Base-by-base conservation (phyloP, 2,329 filamentous ascomycete genomes). In the Sordariomycetes sp. region DNA sequence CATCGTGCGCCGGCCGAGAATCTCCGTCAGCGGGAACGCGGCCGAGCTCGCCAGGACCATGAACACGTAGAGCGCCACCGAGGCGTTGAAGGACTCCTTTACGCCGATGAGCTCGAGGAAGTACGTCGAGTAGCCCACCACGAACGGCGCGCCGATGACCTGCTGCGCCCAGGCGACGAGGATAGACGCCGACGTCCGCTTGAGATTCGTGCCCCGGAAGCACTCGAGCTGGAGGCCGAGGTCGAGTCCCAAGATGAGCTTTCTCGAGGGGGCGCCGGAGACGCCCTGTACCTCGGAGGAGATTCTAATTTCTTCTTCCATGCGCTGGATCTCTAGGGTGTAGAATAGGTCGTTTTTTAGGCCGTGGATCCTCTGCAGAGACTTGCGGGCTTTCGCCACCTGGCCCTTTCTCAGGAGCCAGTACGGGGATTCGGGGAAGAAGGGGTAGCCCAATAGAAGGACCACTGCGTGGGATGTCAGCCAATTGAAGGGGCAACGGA, bases 161-260 rank as follows among this genome's bases (percentile, higher is more conserved):
- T 76, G 74, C 61, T 76, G 74, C 24, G 68, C 74, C 11, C 68
- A 62, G n/a, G 74, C 73, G 5, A 71, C 67, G 0, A 72, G 70
- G 35, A 74, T 72, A 50, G 71, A 70, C 28, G 72, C 74, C 16
- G 70, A 59, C 3, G 72, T 74, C 35, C 74, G 71, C 62, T 67
- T 70, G 28, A 70, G 67, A 56, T 80, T 70, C 2, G 71, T 69
- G 11, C 73, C 72, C 40, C 70, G 72, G 67, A 79, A 79, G 63
- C 74, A 77, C 55, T 78, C 43, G 43, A 48, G 18, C 43, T 48
- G 14, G 8, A n/a, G 43, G 18, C 43, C 43, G 4, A 48, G 8
- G 14, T 48, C 18, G 43, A 48, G 8, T n/a, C 43, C 65, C 0
- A 67, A 62, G 18, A 67, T 66, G 0, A 65, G 65, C 4, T 48